Evolutionary conservation across 2,329 filamentous ascomycete genomes (phyloP).

Genomic region (Claviceps sp.): DNA sequence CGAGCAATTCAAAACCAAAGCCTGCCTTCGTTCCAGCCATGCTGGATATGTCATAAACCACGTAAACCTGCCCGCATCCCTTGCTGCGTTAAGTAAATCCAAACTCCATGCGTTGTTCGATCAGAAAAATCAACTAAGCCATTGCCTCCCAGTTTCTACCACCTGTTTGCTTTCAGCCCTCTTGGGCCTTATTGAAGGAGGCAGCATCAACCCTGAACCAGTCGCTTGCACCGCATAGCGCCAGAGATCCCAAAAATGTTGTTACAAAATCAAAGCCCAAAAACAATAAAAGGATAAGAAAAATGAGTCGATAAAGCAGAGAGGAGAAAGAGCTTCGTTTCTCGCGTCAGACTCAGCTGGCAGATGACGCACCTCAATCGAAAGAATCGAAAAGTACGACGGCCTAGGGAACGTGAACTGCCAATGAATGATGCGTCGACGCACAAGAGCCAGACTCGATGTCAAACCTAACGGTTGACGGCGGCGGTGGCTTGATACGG

Average conservation of each 20-base stretch:
- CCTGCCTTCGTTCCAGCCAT: background rate
- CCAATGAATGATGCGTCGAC: background rate
- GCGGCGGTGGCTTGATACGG: constrained; percentile 18
- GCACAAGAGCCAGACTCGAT: background rate
- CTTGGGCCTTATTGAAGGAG: background rate
- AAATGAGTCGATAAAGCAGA: background rate
- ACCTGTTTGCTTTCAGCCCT: background rate
- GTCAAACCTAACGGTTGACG: constrained; percentile 13
- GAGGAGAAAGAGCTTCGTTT: background rate
- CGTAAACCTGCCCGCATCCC: constrained; percentile 7
- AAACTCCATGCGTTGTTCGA: constrained; percentile 10
- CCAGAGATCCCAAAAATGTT: constrained; percentile 10
- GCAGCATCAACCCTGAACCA: background rate
- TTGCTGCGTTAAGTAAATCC: constrained; percentile 11
- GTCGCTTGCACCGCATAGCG: constrained; percentile 5
- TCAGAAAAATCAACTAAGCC: background rate
- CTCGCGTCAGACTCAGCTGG: background rate
- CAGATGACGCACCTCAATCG: background rate
- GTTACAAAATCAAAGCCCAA: constrained; percentile 17
- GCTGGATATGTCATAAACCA: constrained; percentile 9
- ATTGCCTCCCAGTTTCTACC: background rate
- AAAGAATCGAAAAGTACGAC: background rate
- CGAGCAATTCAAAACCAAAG: constrained; percentile 1
- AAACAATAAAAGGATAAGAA: background rate
- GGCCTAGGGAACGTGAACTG: background rate